These are phyloP conservation scores for Metschnikowia continentalis DNA, from an alignment of 805 yeast genomes.

Conservation along the genomic window DNA sequence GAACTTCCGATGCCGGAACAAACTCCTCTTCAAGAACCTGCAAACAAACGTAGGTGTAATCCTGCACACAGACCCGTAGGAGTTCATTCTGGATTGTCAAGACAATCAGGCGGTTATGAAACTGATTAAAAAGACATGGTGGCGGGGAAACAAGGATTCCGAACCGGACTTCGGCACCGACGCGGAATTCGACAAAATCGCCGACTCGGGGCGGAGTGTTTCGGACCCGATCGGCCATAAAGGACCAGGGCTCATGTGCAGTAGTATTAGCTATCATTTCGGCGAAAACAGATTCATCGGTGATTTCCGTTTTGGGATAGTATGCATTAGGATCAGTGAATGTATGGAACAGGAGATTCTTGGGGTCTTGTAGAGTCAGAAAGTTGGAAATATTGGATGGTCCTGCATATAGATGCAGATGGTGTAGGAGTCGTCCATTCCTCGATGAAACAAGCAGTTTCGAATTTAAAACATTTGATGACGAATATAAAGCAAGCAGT, in stretches of 20 bases:
- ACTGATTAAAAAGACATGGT: constrained; percentile 30
- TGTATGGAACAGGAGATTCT: neutral
- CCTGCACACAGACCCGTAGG: constrained; percentile 22
- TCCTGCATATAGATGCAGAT: neutral
- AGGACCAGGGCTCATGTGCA: constrained; percentile 14
- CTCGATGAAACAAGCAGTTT: no score
- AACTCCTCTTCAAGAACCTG: constrained; percentile 22
- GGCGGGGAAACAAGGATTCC: constrained; percentile 38
- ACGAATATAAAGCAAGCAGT: no score
- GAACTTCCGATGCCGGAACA: constrained; percentile 15
- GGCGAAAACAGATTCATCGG: constrained; percentile 10
- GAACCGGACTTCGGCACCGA: constrained; percentile 18
- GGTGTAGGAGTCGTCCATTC: no score
- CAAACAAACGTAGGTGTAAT: constrained; percentile 29
- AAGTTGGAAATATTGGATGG: no score
- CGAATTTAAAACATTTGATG: no score
- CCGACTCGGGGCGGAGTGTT: constrained; percentile 26
- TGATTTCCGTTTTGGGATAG: constrained; percentile 17
- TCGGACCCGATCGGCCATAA: constrained; percentile 7
- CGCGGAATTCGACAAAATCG: constrained; percentile 35
- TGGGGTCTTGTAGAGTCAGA: no score
- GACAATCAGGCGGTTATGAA: constrained; percentile 28
- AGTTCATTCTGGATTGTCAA: constrained; percentile 32
- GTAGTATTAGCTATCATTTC: constrained; percentile 5
- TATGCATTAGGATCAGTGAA: constrained; percentile 14